Conservation (phyloP, 2,329 filamentous ascomycete species). For the Myriosclerotinia duriaeana region DNA sequence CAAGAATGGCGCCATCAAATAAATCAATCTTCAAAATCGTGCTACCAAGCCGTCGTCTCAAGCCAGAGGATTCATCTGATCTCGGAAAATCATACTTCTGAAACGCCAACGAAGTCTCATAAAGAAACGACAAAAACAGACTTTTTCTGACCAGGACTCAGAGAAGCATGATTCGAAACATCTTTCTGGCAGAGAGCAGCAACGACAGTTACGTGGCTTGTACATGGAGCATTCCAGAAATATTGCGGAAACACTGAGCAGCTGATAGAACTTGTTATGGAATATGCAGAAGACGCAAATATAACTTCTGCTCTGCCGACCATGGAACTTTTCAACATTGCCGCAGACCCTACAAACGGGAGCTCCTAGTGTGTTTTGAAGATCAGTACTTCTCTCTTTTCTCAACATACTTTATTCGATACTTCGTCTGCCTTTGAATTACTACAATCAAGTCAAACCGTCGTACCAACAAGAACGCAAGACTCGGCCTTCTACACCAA, state of each 20-base stretch:
- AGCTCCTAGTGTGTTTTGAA: accelerated
- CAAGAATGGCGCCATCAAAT: background rate
- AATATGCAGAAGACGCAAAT: background rate
- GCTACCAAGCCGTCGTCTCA: no score
- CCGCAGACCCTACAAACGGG: background rate
- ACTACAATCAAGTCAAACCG: background rate
- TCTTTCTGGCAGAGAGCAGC: no score
- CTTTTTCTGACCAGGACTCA: no score
- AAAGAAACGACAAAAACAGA: no score
- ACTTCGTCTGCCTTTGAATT: background rate
- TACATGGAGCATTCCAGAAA: background rate
- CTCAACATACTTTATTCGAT: background rate
- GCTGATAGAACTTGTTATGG: background rate
- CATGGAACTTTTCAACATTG: background rate
- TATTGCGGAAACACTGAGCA: background rate
- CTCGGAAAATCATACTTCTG: background rate
- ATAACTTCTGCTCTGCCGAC: background rate
- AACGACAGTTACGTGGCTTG: background rate
- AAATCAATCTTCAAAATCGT: background rate
- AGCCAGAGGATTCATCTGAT: background rate
- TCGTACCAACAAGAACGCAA: no score
- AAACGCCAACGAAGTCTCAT: no score
- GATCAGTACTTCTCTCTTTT: no score
- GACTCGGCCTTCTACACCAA: background rate
- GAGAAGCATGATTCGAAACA: no score